A percentile compares a stretch with the other conserved stretches of the same genome.
phyloP scores from a whole-genome alignment of 805 yeast genomes.

The Komagataella pseudopastoris region DNA sequence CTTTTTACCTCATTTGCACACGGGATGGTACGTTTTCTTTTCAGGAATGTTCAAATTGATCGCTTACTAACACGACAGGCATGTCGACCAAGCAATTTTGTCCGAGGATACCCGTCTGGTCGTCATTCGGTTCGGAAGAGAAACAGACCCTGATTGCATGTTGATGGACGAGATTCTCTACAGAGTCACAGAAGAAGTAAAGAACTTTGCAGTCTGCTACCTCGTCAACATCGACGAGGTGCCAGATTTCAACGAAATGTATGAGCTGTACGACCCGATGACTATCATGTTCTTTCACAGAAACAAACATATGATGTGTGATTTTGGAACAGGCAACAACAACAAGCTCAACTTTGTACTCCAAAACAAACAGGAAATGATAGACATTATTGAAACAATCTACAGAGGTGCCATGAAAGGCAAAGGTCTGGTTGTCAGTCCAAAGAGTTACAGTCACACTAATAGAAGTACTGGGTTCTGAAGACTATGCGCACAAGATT shows the following conservation, averaged over 20 bases:
- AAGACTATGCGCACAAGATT: not conserved
- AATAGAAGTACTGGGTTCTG: constrained; percentile 4
- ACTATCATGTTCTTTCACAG: constrained; percentile 84
- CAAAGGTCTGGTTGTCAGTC: constrained; percentile 80
- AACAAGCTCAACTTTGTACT: constrained; percentile 79
- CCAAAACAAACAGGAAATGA: constrained; percentile 75
- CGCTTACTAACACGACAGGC: constrained; percentile 26
- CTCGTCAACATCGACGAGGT: constrained; percentile 83
- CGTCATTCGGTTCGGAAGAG: constrained; percentile 80
- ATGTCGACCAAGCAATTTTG: constrained; percentile 93
- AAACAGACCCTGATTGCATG: constrained; percentile 67
- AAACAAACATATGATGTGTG: constrained; percentile 96
- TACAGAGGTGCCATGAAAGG: constrained; percentile 90
- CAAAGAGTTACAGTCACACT: constrained; percentile 46
- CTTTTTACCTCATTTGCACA: constrained; percentile 63
- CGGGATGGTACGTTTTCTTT: constrained; percentile 44
- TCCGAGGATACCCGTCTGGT: constrained; percentile 84
- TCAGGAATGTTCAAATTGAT: not conserved
- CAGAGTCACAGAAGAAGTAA: constrained; percentile 67
- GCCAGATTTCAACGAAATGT: constrained; percentile 83
- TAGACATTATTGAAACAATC: constrained; percentile 81
- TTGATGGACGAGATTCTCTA: constrained; percentile 79
- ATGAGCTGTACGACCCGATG: constrained; percentile 81
- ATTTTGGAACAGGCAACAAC: constrained; percentile 95
- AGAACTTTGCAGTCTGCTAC: constrained; percentile 80